phyloP scores from a whole-genome alignment of 78 protist species.

The Guillardia theta region DNA sequence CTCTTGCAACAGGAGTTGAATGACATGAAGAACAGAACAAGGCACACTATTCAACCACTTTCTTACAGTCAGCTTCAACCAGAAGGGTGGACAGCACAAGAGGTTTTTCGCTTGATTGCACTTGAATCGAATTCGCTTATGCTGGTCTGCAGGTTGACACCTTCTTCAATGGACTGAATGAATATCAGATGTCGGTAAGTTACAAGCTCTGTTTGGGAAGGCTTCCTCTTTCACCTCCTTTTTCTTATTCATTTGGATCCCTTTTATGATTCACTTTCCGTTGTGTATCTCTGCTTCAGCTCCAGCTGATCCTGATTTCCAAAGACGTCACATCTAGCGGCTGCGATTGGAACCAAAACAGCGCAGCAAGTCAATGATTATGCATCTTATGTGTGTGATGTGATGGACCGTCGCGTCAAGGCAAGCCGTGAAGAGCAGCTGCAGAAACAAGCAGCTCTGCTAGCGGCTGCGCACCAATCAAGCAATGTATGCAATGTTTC shows the following conservation, averaged over 20 bases:
- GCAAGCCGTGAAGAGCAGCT: conserved; percentile 1
- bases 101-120: background rate
- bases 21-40: background rate
- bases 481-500: too few species aligned
- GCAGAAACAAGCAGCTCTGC: background rate
- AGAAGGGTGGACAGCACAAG: background rate
- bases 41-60: background rate
- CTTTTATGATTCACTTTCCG: too few species aligned
- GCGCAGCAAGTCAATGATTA: background rate
- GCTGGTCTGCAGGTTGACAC: background rate
- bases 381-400: background rate
- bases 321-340: background rate
- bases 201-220: too few species aligned
- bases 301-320: too few species aligned
- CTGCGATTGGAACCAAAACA: background rate
- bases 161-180: background rate
- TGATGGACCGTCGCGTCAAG: conserved; percentile 22
- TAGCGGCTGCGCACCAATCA: background rate
- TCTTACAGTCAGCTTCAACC: background rate
- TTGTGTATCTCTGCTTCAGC: too few species aligned
- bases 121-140: background rate
- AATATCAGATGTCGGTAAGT: background rate
- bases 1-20: background rate
- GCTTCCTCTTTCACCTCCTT: too few species aligned
- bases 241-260: too few species aligned